Evolutionary conservation across 2,329 filamentous ascomycete species (phyloP), one percentile per base, ranked within the genome.

Genomic region (Fusarium anguioides): DNA sequence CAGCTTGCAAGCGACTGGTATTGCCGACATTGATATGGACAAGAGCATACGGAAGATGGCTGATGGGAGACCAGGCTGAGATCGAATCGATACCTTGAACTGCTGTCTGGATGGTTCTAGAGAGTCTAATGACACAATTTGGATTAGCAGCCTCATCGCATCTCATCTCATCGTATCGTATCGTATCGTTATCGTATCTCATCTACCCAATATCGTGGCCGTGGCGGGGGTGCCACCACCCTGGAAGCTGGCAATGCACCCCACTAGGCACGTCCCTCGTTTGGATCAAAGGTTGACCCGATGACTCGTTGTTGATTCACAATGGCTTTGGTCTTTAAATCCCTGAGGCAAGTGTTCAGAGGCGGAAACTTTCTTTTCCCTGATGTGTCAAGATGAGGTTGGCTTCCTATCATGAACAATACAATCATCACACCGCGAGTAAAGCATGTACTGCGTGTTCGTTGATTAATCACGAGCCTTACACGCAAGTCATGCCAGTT

Each of bases 121-220:
- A 10, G 9, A 27, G 8, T 26, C n/a, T n/a, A n/a, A n/a, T n/a
- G n/a, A n/a, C n/a, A n/a, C n/a, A n/a, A n/a, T n/a, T n/a, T n/a
- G n/a, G n/a, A n/a, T n/a, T n/a, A n/a, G n/a, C n/a, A n/a, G n/a
- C n/a, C 56, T 24, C 21, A 60, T 60, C 55, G 14, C 27, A 60
- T 60, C 57, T 40, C 24, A 62, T 61, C 55, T 36, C 41, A 72
- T 72, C 66, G 61, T 36, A 72, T 72, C 68, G 60, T 36, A 72
- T 72, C 69, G 46, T 52, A 71, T 10, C 26, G n/a, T n/a, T 71
- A 61, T 71, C 65, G 66, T 47, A 71, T 72, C 68, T 68, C 61
- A 72, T 73, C 66, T 72, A 51, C 60, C 57, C 52, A 63, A 52
- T 46, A 71, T 64, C 59, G 54, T 64, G 47, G 62, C 49, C n/a